Evolutionary conservation across 208 protist species (phyloP).

Genomic region (Leishmania braziliensis): DNA sequence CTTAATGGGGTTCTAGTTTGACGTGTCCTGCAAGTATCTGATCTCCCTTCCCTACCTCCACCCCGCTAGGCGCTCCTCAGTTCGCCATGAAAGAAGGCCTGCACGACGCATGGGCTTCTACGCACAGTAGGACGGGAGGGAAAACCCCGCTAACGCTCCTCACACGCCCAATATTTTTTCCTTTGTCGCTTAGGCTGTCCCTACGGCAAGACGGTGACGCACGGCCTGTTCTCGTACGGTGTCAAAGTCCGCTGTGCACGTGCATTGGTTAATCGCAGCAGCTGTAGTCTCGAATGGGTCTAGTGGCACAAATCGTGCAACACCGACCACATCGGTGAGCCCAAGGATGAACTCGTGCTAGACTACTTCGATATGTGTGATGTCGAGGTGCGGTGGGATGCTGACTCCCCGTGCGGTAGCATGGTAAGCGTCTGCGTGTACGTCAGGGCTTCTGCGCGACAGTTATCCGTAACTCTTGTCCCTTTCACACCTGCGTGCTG

Average conservation of each 20-base stretch:
- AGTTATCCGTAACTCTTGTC: background rate
- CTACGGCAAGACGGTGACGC: slow-evolving; percentile 25
- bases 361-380: slow-evolving; percentile 38
- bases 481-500: background rate
- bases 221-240: slow-evolving; percentile 21
- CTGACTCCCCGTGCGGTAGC: slow-evolving; percentile 7
- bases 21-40: slow-evolving; percentile 1
- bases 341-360: slow-evolving; percentile 55
- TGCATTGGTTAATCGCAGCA: slow-evolving; percentile 33
- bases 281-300: slow-evolving; percentile 42
- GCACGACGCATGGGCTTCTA: slow-evolving; percentile 21
- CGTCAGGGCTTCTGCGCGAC: slow-evolving; percentile 40
- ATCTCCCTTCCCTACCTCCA: slow-evolving; percentile 7
- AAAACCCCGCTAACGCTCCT: background rate
- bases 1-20: slow-evolving; percentile 34
- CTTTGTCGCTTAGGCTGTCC: slow-evolving; percentile 54
- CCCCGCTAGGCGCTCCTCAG: slow-evolving; percentile 23
- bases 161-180: slow-evolving; percentile 3
- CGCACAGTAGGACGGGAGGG: slow-evolving; percentile 16
- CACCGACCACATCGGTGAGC: slow-evolving; percentile 13
- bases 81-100: slow-evolving; percentile 47
- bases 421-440: slow-evolving; percentile 44
- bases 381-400: slow-evolving; percentile 10
- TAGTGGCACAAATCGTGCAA: slow-evolving; percentile 23
- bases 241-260: slow-evolving; percentile 10